These are phyloP conservation scores for Lumnitzera racemosa DNA, from an alignment of 345 rosid genomes.

Conservation along the genomic window DNA sequence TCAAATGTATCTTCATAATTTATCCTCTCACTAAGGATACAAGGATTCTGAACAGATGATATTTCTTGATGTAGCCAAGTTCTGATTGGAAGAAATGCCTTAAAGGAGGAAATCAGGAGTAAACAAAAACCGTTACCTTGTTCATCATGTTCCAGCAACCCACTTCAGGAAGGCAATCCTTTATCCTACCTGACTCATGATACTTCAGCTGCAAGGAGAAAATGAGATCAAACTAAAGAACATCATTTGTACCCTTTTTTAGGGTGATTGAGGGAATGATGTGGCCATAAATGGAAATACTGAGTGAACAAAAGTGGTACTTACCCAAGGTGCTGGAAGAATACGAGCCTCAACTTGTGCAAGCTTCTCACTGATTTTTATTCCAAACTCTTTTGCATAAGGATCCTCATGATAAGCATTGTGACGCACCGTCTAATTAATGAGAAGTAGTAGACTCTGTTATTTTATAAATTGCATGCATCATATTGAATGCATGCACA, in stretches of 20 bases:
- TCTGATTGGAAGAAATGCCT: no score
- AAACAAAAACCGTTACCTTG: conserved; percentile 38
- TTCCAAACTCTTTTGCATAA: conserved; percentile 93
- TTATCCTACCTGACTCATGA: conserved; percentile 88
- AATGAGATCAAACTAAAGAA: not conserved
- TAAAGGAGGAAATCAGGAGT: not conserved
- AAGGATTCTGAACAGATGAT: no score
- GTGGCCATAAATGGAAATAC: not conserved
- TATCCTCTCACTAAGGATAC: no score
- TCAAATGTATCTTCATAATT: no score
- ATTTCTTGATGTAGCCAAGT: no score
- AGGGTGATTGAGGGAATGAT: no score
- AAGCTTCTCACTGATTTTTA: conserved; percentile 75
- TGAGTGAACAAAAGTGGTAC: not conserved
- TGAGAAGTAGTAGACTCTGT: not conserved
- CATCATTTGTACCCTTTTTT: no score
- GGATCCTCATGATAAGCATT: conserved; percentile 73
- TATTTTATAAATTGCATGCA: no score
- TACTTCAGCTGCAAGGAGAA: conserved; percentile 69
- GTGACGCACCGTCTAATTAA: conserved; percentile 57
- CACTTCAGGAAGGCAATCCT: conserved; percentile 81
- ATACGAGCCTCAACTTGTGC: conserved; percentile 97
- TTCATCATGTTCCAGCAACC: conserved; percentile 99
- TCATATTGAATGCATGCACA: no score
- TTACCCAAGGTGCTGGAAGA: conserved; percentile 92